A percentile compares a stretch with the other conserved stretches of the same genome.
phyloP scores from a whole-genome alignment of 345 rosid species.

The Sisymbrium irio region DNA sequence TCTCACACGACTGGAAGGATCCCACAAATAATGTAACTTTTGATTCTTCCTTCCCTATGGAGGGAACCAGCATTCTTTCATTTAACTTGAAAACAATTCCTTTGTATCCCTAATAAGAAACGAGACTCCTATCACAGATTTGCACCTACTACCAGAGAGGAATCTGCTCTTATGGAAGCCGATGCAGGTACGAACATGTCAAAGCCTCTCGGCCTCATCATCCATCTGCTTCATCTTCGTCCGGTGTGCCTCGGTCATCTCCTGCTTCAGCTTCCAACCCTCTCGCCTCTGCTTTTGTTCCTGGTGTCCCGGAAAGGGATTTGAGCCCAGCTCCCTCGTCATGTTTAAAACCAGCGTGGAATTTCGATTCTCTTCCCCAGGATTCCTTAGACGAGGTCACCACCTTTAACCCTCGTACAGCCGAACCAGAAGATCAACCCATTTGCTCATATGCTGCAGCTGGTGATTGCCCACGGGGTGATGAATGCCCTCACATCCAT shows the following conservation, averaged over 20 bases:
- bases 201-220: slow-evolving; percentile 51
- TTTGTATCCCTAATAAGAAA: background rate
- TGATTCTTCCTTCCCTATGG: background rate
- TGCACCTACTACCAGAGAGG: slow-evolving; percentile 95
- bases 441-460: slow-evolving; percentile 92
- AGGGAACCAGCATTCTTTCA: background rate
- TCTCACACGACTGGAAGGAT: slow-evolving; percentile 86
- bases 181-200: slow-evolving; percentile 83
- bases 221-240: slow-evolving; percentile 54
- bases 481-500: slow-evolving; percentile 77
- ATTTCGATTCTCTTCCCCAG: slow-evolving; percentile 34
- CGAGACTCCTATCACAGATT: slow-evolving; percentile 40
- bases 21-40: slow-evolving; percentile 65
- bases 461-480: slow-evolving; percentile 83
- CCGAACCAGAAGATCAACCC: slow-evolving; percentile 57
- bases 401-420: slow-evolving; percentile 70
- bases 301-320: slow-evolving; percentile 41
- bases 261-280: slow-evolving; percentile 28
- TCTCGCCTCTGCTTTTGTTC: slow-evolving; percentile 36
- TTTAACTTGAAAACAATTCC: background rate
- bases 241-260: slow-evolving; percentile 36
- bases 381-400: slow-evolving; percentile 56
- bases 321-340: slow-evolving; percentile 22
- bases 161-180: slow-evolving; percentile 70
- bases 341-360: slow-evolving; percentile 40